Evolutionary conservation across 352 stramenopile species (phyloP), one percentile per base, ranked within the genome.

Genomic region (Pythium coloratum): DNA sequence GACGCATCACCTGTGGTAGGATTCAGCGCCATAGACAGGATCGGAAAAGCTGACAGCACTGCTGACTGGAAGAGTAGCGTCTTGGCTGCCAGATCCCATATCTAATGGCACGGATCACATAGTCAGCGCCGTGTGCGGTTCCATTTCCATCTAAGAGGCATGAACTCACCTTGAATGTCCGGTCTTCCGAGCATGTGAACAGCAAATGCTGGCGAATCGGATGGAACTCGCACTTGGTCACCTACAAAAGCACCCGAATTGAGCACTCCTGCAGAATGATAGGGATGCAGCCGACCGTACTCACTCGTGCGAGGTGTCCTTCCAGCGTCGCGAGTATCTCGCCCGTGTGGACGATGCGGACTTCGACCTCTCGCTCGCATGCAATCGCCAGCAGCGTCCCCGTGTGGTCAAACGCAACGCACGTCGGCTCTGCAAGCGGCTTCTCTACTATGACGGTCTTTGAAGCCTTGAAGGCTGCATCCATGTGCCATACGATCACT

Each of bases 131-230:
- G 14, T n/a, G 6, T 53, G 38, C 13, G 5, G 5, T n/a, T 44
- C 38, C 38, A 44, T 40, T 13, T 40, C 12, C 34, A 40, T 9
- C 34, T 4, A 10, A 18, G 38, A 18, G 38, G 13, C 9, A 44
- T 13, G 18, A 44, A 24, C 46, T 1, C 55, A 92, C 86, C 73
- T 94, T 95, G 64, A 94, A 95, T 16, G 87, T 95, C 18, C 85
- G 84, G 69, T 94, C 87, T 71, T 95, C 87, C 0, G 85, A 95
- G 42, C 75, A 77, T 2, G 87, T 92, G 55, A 95, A 55, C 49
- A 95, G 62, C 44, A 92, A 58, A 47, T 92, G 83, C 20, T 80
- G 81, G 14, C 84, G 75, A 3, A 85, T 77, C 34, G 85, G 82
- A 30, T 94, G 84, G 67, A 95, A 95, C 55, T 82, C 82, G 40